Percentiles rank a stretch among this genome's conserved stretches.
phyloP scores from a whole-genome alignment of 2,329 filamentous ascomycete genomes.

The Scolecobasidium constrictum region DNA sequence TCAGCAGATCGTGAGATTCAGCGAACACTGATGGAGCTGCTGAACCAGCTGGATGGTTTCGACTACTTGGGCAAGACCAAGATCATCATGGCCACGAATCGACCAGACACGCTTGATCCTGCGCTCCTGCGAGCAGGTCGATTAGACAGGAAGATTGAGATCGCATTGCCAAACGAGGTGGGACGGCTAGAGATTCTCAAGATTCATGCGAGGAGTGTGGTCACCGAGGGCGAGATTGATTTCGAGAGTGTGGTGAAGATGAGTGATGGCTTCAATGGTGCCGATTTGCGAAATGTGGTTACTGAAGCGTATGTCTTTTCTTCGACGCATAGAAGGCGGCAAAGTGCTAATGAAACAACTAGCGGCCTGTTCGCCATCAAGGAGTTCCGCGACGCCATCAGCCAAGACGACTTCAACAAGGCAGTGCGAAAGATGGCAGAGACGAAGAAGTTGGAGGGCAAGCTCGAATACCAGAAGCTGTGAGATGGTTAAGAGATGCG shows the following conservation, averaged over 20 bases:
- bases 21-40: conserved; percentile 93
- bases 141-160: conserved; percentile 96
- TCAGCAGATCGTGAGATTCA: conserved; percentile 97
- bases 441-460: conserved; percentile 96
- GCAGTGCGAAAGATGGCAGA: conserved; percentile 95
- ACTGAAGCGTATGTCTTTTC: conserved; percentile 76
- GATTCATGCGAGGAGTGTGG: conserved; percentile 82
- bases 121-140: conserved; percentile 85
- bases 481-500: conserved; percentile 35
- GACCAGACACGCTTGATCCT: conserved; percentile 90
- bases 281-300: conserved; percentile 93
- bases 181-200: conserved; percentile 94
- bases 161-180: conserved; percentile 92
- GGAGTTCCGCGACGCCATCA: conserved; percentile 90
- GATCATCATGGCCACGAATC: conserved; percentile 99
- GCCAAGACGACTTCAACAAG: conserved; percentile 99
- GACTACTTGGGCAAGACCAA: conserved; percentile 99
- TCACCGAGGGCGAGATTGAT: conserved; percentile 89
- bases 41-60: conserved; percentile 98
- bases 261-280: conserved; percentile 96
- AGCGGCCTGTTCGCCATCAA: conserved; percentile 97
- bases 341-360: conserved; percentile 15
- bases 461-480: conserved; percentile 94
- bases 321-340: background rate
- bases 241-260: conserved; percentile 99